These are phyloP conservation scores for Ziziphus jujuba DNA, from an alignment of 306 rosid genomes.

Conservation along the genomic window DNA sequence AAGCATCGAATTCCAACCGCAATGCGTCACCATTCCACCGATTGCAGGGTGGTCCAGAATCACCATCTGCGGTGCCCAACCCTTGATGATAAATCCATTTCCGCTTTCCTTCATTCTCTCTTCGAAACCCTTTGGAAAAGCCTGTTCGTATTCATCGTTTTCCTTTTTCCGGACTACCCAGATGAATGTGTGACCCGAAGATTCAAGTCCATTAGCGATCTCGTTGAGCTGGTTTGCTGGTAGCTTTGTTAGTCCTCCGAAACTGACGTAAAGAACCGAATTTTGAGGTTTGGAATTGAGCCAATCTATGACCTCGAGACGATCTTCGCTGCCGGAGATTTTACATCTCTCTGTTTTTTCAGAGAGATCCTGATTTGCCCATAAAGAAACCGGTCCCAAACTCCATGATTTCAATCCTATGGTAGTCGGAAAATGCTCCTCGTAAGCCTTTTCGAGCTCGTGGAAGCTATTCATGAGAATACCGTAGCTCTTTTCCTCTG, in stretches of 20 bases:
- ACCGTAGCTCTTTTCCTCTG: neutral
- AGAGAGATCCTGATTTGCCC: neutral
- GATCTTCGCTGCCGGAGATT: neutral
- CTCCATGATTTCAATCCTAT: neutral
- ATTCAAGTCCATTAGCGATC: slow-evolving; percentile 9
- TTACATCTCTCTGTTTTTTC: slow-evolving; percentile 3
- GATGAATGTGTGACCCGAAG: slow-evolving; percentile 5
- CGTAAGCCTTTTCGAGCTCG: slow-evolving; percentile 1
- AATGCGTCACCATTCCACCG: slow-evolving; percentile 65
- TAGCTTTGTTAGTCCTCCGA: neutral
- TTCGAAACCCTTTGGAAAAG: neutral
- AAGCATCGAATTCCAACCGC: slow-evolving; percentile 69
- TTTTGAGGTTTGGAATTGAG: slow-evolving; percentile 9
- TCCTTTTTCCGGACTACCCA: neutral
- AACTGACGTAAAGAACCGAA: slow-evolving; percentile 17
- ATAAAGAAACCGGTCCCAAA: slow-evolving; percentile 2
- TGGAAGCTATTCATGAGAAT: slow-evolving; percentile 10
- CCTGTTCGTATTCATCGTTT: neutral
- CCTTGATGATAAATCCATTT: slow-evolving; percentile 54
- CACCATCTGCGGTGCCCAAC: slow-evolving; percentile 69
- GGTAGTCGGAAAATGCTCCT: neutral
- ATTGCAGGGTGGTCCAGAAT: slow-evolving; percentile 49
- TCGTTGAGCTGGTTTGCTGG: neutral
- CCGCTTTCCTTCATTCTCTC: slow-evolving; percentile 39
- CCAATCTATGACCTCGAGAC: neutral